A percentile compares a stretch with the other conserved stretches of the same genome.
Conservation (phyloP, 495 filamentous ascomycete species). For the Neurospora africana region DNA sequence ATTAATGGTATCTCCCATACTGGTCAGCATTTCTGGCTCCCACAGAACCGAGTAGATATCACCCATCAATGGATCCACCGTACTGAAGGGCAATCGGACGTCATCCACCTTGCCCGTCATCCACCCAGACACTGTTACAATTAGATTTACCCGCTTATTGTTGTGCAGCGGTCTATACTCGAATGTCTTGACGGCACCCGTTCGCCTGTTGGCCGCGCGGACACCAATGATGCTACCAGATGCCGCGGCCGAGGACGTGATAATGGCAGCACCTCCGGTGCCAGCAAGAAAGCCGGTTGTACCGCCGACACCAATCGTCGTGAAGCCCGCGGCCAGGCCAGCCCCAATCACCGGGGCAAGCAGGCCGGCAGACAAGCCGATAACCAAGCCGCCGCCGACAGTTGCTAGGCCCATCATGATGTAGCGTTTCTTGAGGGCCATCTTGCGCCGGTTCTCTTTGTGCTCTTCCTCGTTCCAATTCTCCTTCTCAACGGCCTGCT, state of each 20-base stretch:
- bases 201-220: slow-evolving; percentile 74
- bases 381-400: slow-evolving; percentile 89
- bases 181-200: slow-evolving; percentile 86
- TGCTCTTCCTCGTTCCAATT: slow-evolving; percentile 96
- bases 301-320: slow-evolving; percentile 84
- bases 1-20: slow-evolving; percentile 96
- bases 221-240: slow-evolving; percentile 79
- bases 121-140: slow-evolving; percentile 93
- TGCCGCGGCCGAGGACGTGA: slow-evolving; percentile 80
- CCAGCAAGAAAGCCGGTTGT: slow-evolving; percentile 86
- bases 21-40: slow-evolving; percentile 96
- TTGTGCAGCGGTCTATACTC: slow-evolving; percentile 96
- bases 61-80: slow-evolving; percentile 94
- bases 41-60: slow-evolving; percentile 95
- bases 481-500: slow-evolving; percentile 82
- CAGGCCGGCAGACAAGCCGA: slow-evolving; percentile 86
- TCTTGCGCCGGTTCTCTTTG: slow-evolving; percentile 77
- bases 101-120: slow-evolving; percentile 98
- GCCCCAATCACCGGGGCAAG: slow-evolving; percentile 91
- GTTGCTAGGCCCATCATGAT: slow-evolving; percentile 97
- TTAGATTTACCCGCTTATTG: slow-evolving; percentile 93
- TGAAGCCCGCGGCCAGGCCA: slow-evolving; percentile 88
- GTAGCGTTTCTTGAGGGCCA: slow-evolving; percentile 67
- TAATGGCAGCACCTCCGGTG: slow-evolving; percentile 83
- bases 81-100: slow-evolving; percentile 88